Base-by-base conservation (phyloP, 148 eudicot species). In the Chenopodium berlandieri region DNA sequence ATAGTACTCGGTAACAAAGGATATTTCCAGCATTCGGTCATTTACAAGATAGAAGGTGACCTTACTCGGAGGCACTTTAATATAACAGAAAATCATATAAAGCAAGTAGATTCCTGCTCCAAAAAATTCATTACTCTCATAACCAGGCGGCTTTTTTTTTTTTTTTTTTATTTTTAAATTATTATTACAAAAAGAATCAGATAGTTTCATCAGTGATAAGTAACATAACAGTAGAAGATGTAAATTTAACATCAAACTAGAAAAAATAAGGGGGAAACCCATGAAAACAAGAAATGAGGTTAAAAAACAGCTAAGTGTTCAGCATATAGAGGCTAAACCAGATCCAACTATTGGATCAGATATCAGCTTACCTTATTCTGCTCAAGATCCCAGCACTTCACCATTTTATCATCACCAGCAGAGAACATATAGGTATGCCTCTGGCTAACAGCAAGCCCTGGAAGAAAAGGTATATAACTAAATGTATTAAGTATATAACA, bases 331-430 rank as follows among this genome's bases (percentile, higher is more conserved):
- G 62, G 62, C 17, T 56, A 14, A 56, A 56, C 19, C 19, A 54
- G 5, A 54, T 13, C 60, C 60, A 14, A 56, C 62, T 14, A 56
- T 17, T 14, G 6, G 5, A 27, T 52, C 22, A 73, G 70, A 11
- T 22, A 2, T 76, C 76, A 2, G 73, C 76, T 69, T 74, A 92
- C 99, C 99, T 97, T 97, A 84, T 97, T 97, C 84, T 97, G 99
- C 85, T 97, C 99, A 58, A 97, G 94, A 89, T 97, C 99, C 99
- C 99, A 97, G 87, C 99, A 97, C 87, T 97, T 97, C 60, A 97
- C 99, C 90, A 87, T 90, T 85, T 97, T 97, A 86, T 97, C 99
- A 89, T 97, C 99, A 76, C 99, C 99, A 77, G 98, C 99, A 86
- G 99, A 94, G 80, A 97, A 97, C 99, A 97, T 94, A 88, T 97